Evolutionary conservation across 805 yeast species (phyloP).

Genomic region (Danielozyma ontarioensis): DNA sequence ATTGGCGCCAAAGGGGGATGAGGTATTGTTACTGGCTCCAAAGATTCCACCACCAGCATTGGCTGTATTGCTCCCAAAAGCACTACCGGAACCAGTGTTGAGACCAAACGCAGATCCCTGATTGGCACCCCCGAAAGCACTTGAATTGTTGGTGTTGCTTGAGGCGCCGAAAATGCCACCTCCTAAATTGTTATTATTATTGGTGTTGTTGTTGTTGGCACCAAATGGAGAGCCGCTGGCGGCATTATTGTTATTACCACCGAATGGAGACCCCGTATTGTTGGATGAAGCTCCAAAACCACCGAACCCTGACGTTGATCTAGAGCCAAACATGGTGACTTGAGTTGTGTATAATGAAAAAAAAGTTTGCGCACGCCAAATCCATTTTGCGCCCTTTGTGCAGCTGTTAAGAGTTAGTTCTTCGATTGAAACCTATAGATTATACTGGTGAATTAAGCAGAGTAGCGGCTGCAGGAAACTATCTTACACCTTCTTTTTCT

Average conservation of each 20-base stretch:
- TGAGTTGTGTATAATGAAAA: background rate
- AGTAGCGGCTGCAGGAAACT: too few species aligned
- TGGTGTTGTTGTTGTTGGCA: conserved; percentile 5
- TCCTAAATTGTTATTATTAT: background rate
- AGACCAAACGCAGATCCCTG: background rate
- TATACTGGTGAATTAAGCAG: too few species aligned
- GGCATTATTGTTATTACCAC: conserved; percentile 11
- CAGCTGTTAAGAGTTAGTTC: too few species aligned
- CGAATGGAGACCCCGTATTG: conserved; percentile 7
- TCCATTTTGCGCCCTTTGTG: too few species aligned
- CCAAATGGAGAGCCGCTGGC: conserved; percentile 34
- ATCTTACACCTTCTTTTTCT: background rate
- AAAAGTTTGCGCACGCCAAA: too few species aligned
- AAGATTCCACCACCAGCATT: background rate
- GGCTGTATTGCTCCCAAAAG: background rate
- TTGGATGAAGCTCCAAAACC: conserved; percentile 33
- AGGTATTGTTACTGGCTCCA: conserved; percentile 18
- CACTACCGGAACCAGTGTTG: background rate
- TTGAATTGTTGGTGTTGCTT: background rate
- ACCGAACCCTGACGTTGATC: conserved; percentile 48
- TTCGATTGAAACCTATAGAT: too few species aligned
- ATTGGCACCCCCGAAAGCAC: background rate
- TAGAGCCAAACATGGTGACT: conserved; percentile 41
- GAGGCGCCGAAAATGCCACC: background rate
- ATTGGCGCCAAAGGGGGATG: conserved; percentile 1